Evolutionary conservation across 768 basidiomycete species (phyloP).

Genomic region (Tulasnella sp.): DNA sequence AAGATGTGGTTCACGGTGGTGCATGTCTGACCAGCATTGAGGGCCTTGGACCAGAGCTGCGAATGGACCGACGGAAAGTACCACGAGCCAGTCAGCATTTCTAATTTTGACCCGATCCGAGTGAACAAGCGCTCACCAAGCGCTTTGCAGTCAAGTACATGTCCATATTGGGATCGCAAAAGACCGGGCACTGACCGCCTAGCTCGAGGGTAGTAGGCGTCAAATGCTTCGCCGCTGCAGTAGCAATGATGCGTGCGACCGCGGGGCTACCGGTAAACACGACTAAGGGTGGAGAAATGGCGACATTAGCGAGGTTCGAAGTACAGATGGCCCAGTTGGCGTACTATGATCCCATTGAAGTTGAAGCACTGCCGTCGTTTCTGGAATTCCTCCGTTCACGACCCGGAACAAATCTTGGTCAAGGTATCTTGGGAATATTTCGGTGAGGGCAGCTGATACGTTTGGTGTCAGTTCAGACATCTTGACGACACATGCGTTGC

Average conservation of each 20-base stretch:
- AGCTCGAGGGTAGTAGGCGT: slow-evolving; percentile 50
- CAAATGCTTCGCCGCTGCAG: slow-evolving; percentile 71
- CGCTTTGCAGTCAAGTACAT: slow-evolving; percentile 61
- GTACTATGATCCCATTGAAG: slow-evolving; percentile 63
- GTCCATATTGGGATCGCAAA: slow-evolving; percentile 68
- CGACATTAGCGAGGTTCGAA: slow-evolving; percentile 37
- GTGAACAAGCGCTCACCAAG: slow-evolving; percentile 40
- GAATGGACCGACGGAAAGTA: not conserved
- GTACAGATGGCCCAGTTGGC: slow-evolving; percentile 34
- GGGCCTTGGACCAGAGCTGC: slow-evolving; percentile 64
- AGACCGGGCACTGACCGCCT: slow-evolving; percentile 63
- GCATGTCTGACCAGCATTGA: slow-evolving; percentile 76
- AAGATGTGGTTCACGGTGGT: slow-evolving; percentile 58
- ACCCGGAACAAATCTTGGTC: slow-evolving; percentile 63
- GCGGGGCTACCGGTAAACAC: slow-evolving; percentile 48
- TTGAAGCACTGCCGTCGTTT: slow-evolving; percentile 67
- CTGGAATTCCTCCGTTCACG: slow-evolving; percentile 63
- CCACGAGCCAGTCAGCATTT: not conserved
- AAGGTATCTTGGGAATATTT: slow-evolving; percentile 71
- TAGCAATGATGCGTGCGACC: slow-evolving; percentile 63
- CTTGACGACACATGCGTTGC: slow-evolving; percentile 67
- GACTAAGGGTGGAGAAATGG: slow-evolving; percentile 29
- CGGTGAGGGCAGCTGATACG: slow-evolving; percentile 54
- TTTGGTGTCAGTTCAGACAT: slow-evolving; percentile 68
- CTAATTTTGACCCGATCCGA: not conserved